These are phyloP conservation scores for Magnusiomyces fungicola DNA, from an alignment of 1,139 yeast genomes.

Conservation along the genomic window DNA sequence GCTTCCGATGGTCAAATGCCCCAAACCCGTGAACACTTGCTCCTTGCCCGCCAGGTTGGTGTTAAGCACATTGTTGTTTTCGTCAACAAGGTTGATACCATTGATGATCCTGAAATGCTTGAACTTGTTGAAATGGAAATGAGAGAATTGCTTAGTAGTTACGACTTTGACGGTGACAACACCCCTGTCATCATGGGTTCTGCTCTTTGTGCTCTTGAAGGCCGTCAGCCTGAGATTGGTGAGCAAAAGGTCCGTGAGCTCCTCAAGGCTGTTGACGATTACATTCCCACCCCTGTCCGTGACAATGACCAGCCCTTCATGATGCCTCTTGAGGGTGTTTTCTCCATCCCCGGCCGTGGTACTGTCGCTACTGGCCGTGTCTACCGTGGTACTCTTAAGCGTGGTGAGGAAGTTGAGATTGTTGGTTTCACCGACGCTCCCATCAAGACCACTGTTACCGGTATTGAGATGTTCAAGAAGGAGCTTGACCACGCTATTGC, in stretches of 20 bases:
- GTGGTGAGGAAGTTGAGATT: conserved; percentile 97
- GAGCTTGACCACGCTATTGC: conserved; percentile 96
- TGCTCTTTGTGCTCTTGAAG: conserved; percentile 94
- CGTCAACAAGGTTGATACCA: conserved; percentile 95
- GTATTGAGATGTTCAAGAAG: conserved; percentile 98
- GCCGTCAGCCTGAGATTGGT: conserved; percentile 86
- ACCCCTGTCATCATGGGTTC: conserved; percentile 99
- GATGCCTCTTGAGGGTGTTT: conserved; percentile 96
- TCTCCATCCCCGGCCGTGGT: conserved; percentile 99
- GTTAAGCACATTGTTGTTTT: conserved; percentile 95
- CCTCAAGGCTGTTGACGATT: conserved; percentile 86
- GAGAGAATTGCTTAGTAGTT: conserved; percentile 87
- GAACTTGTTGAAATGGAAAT: conserved; percentile 99
- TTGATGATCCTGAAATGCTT: conserved; percentile 98
- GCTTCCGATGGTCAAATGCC: conserved; percentile 99
- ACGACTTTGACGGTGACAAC: conserved; percentile 97
- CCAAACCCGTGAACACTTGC: conserved; percentile 97
- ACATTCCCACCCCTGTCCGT: conserved; percentile 94
- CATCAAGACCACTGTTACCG: conserved; percentile 90
- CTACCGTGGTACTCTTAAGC: conserved; percentile 93
- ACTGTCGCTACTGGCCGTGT: conserved; percentile 99
- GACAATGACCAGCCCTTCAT: conserved; percentile 94
- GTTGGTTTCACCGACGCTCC: conserved; percentile 88
- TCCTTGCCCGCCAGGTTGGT: conserved; percentile 99
- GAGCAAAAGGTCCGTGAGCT: conserved; percentile 72